These are phyloP conservation scores for Cystobasidium sp. DNA, from an alignment of 1,284 basidiomycete species.

Conservation along the genomic window DNA sequence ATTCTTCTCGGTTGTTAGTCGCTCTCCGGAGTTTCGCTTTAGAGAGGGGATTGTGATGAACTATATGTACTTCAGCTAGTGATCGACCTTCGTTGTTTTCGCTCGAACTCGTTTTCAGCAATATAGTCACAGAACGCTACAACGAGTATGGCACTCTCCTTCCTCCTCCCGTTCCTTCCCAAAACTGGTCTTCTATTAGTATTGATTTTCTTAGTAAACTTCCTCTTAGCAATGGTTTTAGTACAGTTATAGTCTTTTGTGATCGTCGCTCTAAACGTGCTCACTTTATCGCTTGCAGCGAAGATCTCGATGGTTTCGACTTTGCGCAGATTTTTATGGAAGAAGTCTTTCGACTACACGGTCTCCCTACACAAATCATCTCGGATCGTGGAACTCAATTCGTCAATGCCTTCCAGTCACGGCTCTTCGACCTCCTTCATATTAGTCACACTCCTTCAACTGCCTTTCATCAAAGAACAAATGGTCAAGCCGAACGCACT, in stretches of 20 bases:
- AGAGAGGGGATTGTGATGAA: slow-evolving; percentile 2
- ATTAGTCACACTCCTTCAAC: slow-evolving; percentile 53
- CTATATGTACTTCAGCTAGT: slow-evolving; percentile 1
- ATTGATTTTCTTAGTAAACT: slow-evolving; percentile 62
- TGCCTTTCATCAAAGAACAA: slow-evolving; percentile 59
- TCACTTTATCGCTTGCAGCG: slow-evolving; percentile 57
- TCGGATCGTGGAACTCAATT: slow-evolving; percentile 50
- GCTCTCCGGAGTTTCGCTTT: slow-evolving; percentile 10
- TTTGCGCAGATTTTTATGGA: slow-evolving; percentile 44
- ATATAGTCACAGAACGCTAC: no score
- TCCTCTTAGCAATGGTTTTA: slow-evolving; percentile 57
- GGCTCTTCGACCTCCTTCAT: slow-evolving; percentile 49
- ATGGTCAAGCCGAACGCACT: slow-evolving; percentile 60
- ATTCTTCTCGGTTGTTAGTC: neutral
- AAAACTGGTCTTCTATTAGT: slow-evolving; percentile 59
- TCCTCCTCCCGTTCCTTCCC: slow-evolving; percentile 53
- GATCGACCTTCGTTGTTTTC: no score
- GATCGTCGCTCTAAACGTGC: slow-evolving; percentile 60
- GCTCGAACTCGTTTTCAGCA: no score
- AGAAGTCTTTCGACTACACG: slow-evolving; percentile 29
- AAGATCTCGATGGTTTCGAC: slow-evolving; percentile 5
- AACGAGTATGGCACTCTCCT: slow-evolving; percentile 58
- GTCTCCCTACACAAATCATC: slow-evolving; percentile 47
- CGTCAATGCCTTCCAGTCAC: slow-evolving; percentile 49
- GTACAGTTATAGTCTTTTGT: slow-evolving; percentile 60